Percentiles rank a stretch among this genome's conserved stretches.
Conservation (phyloP, 1,139 yeast species). For the Eremothecium coryli region DNA sequence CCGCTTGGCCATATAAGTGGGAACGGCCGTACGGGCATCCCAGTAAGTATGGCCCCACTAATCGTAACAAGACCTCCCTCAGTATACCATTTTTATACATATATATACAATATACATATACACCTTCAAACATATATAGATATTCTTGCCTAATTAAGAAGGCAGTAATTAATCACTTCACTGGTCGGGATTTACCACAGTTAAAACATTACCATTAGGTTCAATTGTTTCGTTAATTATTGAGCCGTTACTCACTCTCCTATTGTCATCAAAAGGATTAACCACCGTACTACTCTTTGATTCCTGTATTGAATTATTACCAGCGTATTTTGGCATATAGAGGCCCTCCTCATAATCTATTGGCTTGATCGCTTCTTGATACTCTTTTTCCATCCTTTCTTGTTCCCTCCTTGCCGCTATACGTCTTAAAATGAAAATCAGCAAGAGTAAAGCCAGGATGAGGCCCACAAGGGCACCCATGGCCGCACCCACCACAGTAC, state of each 20-base stretch:
- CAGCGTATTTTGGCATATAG: constrained; percentile 7
- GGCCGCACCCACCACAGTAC: constrained; percentile 32
- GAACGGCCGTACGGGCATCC: no score
- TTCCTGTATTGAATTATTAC: constrained; percentile 4
- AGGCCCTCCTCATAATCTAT: constrained; percentile 24
- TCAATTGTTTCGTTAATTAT: constrained; percentile 14
- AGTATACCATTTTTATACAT: no score
- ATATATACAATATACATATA: no score
- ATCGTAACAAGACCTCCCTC: no score
- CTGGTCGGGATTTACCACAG: constrained; percentile 31
- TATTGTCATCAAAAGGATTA: constrained; percentile 29
- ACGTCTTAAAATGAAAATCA: constrained; percentile 26
- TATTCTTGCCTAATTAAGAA: no score
- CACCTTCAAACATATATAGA: no score
- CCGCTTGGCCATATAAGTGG: no score
- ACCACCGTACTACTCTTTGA: constrained; percentile 5
- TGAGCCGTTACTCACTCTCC: constrained; percentile 28
- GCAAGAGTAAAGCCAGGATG: constrained; percentile 17
- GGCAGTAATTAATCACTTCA: no score
- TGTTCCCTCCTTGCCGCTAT: constrained; percentile 27
- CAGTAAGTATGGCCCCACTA: no score
- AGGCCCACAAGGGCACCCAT: constrained; percentile 32
- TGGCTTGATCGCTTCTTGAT: constrained; percentile 32
- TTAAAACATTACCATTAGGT: constrained; percentile 18
- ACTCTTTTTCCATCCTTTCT: constrained; percentile 32